Evolutionary conservation across 495 filamentous ascomycete genomes (phyloP).

Genomic region (Talaromyces thailandensis): DNA sequence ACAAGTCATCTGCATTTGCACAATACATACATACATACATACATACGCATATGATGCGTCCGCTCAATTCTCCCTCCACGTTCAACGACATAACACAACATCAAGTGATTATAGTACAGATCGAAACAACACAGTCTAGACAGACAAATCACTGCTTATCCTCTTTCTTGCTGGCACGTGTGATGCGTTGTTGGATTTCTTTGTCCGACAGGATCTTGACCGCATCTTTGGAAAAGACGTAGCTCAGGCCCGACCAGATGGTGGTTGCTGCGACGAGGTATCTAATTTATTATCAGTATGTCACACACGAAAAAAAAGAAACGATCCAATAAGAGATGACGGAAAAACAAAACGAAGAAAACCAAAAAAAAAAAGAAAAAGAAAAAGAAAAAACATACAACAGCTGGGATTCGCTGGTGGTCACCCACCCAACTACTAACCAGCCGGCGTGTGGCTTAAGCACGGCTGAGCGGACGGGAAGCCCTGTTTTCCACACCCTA

Average conservation of each 20-base stretch:
- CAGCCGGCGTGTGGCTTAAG: constrained; percentile 31
- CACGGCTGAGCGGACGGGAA: constrained; percentile 34
- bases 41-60: not conserved
- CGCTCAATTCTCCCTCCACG: not conserved
- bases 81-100: not conserved
- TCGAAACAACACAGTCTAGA: no score
- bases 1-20: not conserved
- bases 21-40: no score
- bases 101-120: not conserved
- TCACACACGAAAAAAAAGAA: not conserved
- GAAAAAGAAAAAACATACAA: constrained; percentile 24
- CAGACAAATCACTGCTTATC: not conserved
- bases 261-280: constrained; percentile 73
- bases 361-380: constrained; percentile 7
- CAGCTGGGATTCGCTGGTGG: constrained; percentile 29
- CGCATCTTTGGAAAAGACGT: constrained; percentile 71
- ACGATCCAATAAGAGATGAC: not conserved
- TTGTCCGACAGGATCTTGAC: constrained; percentile 55
- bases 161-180: not conserved
- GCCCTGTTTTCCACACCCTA: constrained; percentile 32
- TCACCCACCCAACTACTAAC: constrained; percentile 33
- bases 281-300: constrained; percentile 11
- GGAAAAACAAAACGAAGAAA: constrained; percentile 5
- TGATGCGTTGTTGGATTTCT: not conserved
- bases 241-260: constrained; percentile 76